Evolutionary conservation across 257 asterid genomes (phyloP), one percentile per base, ranked within the genome.

Genomic region (Jacaranda copaia): DNA sequence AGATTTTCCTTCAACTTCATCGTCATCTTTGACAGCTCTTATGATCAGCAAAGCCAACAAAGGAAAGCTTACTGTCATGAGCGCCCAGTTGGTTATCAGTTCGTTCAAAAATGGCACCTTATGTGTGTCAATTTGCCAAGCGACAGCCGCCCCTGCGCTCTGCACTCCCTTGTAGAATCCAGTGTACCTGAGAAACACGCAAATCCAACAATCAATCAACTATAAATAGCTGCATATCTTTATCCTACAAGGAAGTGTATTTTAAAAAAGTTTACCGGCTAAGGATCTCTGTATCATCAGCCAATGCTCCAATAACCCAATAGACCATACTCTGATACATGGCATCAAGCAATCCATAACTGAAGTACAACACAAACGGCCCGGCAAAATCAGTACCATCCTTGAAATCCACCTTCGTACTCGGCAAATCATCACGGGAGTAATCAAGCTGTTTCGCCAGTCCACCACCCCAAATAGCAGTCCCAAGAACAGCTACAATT

Each of bases 281-380:
- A 55, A 95, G 96, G 36, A 95, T 64, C 90, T 89, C 96, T 4
- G 97, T 90, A 73, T 92, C 97, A 82, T 92, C 97, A 7, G 96
- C 99, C 32, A 93, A 84, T 14, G 96, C 94, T 57, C 99, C 98
- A 20, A 95, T 92, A 0, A 93, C 78, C 99, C 98, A 93, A 60
- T 91, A 95, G 1, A 95, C 96, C 99, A 92, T 88, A 73, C 96
- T 92, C 75, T 95, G 99, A 79, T 85, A 91, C 98, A 95, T 92
- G 46, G 97, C 96, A 82, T 92, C 99, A 52, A 92, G 95, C 83
- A 95, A 83, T 38, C 99, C 98, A 77, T 92, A 92, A 71, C 96
- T 72, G 61, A 95, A 95, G 70, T 95, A 95, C 85, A 95, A 74
- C 45, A 95, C 85, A 40, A 91, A 95, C 0, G 98, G 96, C 68